phyloP scores from a whole-genome alignment of 768 basidiomycete species.

The Boletellus emodensis region DNA sequence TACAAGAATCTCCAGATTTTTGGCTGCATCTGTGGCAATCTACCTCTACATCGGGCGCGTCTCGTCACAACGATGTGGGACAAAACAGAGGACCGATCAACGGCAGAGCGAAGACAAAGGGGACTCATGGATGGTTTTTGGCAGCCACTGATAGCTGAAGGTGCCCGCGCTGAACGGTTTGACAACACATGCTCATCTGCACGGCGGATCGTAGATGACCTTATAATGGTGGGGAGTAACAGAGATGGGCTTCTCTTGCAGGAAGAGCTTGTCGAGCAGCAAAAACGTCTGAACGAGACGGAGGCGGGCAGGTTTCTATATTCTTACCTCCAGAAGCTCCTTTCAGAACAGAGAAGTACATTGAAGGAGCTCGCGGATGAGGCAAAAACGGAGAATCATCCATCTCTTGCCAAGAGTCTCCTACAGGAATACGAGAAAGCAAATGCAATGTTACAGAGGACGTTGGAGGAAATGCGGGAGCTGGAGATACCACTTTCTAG shows the following conservation, averaged over 20 bases:
- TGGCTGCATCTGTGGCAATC: constrained; percentile 33
- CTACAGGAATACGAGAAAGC: constrained; percentile 11
- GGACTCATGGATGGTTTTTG: constrained; percentile 29
- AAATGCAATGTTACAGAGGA: constrained; percentile 8
- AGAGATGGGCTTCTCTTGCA: constrained; percentile 12
- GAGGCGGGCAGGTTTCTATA: constrained; percentile 19
- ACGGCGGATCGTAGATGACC: background rate
- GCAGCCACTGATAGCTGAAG: background rate
- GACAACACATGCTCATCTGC: background rate
- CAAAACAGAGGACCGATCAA: constrained; percentile 10
- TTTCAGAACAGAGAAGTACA: constrained; percentile 12
- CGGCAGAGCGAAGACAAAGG: constrained; percentile 13
- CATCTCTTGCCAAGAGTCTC: too few species aligned
- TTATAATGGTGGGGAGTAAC: background rate
- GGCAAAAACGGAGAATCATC: constrained; percentile 13
- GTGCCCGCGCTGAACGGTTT: constrained; percentile 2
- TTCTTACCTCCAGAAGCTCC: constrained; percentile 15
- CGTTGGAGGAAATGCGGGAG: constrained; percentile 19
- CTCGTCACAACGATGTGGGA: constrained; percentile 41
- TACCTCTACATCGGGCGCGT: constrained; percentile 26
- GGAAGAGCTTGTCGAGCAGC: constrained; percentile 15
- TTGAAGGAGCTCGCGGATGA: constrained; percentile 18
- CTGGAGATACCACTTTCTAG: constrained; percentile 17
- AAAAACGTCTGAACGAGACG: constrained; percentile 19
- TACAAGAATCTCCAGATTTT: constrained; percentile 33